These are phyloP conservation scores for Daldinia sp. DNA, from an alignment of 2,329 filamentous ascomycete species.

Conservation along the genomic window DNA sequence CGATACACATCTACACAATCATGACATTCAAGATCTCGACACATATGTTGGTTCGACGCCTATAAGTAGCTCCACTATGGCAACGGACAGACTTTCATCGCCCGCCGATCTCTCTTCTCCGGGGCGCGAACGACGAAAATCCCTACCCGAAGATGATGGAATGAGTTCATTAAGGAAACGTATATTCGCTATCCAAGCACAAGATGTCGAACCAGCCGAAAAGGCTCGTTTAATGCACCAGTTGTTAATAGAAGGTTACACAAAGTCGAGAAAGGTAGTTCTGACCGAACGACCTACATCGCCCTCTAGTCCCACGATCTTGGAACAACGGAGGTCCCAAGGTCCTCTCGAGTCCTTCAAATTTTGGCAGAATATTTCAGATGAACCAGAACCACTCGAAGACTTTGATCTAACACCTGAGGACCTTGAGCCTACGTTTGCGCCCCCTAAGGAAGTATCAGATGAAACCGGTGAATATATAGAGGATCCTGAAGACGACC, in stretches of 20 bases:
- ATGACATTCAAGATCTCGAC: slow-evolving; percentile 17
- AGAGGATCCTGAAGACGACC: slow-evolving; percentile 53
- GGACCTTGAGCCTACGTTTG: slow-evolving; percentile 74
- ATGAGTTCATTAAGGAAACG: slow-evolving; percentile 72
- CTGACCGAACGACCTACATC: slow-evolving; percentile 45
- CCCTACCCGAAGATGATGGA: slow-evolving; percentile 79
- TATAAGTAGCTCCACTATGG: slow-evolving; percentile 24
- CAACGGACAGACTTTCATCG: slow-evolving; percentile 17
- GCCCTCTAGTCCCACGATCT: slow-evolving; percentile 50
- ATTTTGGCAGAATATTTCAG: slow-evolving; percentile 63
- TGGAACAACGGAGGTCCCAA: slow-evolving; percentile 53
- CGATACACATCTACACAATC: slow-evolving; percentile 10
- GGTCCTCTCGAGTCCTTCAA: slow-evolving; percentile 63
- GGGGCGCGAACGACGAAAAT: slow-evolving; percentile 29
- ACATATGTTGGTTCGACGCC: slow-evolving; percentile 24
- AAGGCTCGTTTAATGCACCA: slow-evolving; percentile 78
- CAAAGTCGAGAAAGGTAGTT: slow-evolving; percentile 50
- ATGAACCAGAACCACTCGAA: slow-evolving; percentile 51
- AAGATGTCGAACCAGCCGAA: slow-evolving; percentile 64
- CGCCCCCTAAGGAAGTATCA: slow-evolving; percentile 58
- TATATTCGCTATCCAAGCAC: slow-evolving; percentile 73
- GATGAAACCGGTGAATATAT: slow-evolving; percentile 52
- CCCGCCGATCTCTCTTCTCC: slow-evolving; percentile 1
- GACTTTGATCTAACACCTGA: slow-evolving; percentile 63
- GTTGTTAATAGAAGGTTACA: slow-evolving; percentile 74